Percentiles rank a stretch among this genome's conserved stretches.
Conservation (phyloP, 192 early-diverging fungal genomes). For the Rhizophagus clarus region DNA sequence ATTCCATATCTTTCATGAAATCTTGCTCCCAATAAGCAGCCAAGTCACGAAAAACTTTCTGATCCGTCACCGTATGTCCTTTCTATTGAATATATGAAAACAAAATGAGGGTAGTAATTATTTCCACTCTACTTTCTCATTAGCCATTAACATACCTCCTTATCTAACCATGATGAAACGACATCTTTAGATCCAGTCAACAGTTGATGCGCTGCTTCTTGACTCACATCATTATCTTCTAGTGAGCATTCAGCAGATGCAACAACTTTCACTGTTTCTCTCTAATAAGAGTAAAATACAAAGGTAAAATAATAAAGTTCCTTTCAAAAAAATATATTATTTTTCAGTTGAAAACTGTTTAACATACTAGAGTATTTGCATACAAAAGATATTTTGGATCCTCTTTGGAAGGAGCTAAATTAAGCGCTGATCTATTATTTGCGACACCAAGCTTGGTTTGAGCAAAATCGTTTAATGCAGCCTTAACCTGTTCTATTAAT, state of each 20-base stretch:
- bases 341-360: neutral
- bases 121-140: too few relatives aligned
- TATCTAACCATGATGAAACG: constrained; percentile 54
- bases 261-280: constrained; percentile 43
- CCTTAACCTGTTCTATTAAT: constrained; percentile 57
- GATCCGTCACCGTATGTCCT: constrained; percentile 78
- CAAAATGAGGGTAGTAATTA: too few relatives aligned
- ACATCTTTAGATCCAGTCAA: constrained; percentile 57
- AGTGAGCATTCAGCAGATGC: constrained; percentile 48
- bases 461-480: constrained; percentile 68
- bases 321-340: neutral
- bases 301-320: neutral
- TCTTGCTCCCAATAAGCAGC: constrained; percentile 93
- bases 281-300: constrained; percentile 29
- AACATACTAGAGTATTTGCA: constrained; percentile 66
- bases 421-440: constrained; percentile 46
- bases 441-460: constrained; percentile 53
- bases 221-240: constrained; percentile 43
- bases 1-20: constrained; percentile 93
- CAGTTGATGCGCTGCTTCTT: constrained; percentile 47
- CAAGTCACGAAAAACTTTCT: constrained; percentile 86
- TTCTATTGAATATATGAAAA: constrained; percentile 35
- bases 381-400: constrained; percentile 79
- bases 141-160: constrained; percentile 43
- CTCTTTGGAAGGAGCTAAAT: constrained; percentile 42